Conservation (phyloP, 768 basidiomycete species). For the Lactarius hatsudake region DNA sequence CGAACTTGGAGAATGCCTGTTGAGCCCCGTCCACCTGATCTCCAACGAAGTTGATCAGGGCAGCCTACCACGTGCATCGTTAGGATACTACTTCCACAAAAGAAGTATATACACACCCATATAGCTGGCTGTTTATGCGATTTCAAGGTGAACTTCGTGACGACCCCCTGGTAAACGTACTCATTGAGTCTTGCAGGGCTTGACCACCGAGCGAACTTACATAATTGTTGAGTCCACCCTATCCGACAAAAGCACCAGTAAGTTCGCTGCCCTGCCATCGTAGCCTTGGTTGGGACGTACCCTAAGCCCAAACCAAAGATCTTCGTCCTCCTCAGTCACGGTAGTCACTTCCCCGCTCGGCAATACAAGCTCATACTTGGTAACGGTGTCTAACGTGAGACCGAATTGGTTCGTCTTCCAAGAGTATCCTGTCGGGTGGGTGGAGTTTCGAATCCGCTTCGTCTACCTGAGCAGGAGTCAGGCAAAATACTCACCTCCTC, state of each 20-base stretch:
- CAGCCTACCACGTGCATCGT: conserved; percentile 1
- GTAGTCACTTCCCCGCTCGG: conserved; percentile 31
- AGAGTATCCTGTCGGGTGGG: conserved; percentile 32
- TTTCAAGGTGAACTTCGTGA: conserved; percentile 21
- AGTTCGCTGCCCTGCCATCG: background rate
- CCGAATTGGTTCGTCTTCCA: conserved; percentile 37
- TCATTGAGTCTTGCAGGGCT: background rate
- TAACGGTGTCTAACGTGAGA: conserved; percentile 37
- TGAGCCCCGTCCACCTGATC: conserved; percentile 2
- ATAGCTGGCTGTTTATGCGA: conserved; percentile 14
- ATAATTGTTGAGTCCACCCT: conserved; percentile 23
- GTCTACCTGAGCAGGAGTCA: background rate
- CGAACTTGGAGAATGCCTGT: conserved; percentile 1
- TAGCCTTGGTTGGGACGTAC: background rate
- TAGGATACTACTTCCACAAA: background rate
- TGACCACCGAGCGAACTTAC: background rate
- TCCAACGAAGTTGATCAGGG: background rate
- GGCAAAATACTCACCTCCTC: conserved; percentile 25
- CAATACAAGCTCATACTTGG: conserved; percentile 31
- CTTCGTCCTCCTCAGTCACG: conserved; percentile 13
- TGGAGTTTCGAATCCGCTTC: background rate
- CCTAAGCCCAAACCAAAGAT: conserved; percentile 24
- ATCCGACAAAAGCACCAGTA: background rate
- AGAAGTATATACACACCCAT: conserved; percentile 3
- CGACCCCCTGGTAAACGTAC: conserved; percentile 11